phyloP scores from a whole-genome alignment of 164 flowering plant species.

The Berberis vulgaris region DNA sequence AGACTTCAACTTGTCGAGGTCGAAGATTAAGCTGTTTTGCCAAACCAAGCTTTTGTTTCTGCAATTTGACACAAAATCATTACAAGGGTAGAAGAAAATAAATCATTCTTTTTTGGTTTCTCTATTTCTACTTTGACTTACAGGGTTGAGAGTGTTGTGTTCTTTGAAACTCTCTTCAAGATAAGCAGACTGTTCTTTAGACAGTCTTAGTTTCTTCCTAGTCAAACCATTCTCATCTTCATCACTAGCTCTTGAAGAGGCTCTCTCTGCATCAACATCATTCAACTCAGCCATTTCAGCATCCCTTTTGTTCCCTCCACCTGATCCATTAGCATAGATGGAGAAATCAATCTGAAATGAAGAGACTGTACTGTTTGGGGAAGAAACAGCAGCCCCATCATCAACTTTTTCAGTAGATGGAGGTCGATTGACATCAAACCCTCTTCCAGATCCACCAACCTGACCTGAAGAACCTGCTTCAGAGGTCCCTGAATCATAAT shows the following conservation, averaged over 20 bases:
- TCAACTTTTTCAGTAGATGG: constrained; percentile 30
- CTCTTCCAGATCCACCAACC: constrained; percentile 21
- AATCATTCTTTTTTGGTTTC: neutral
- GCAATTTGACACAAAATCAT: constrained; percentile 14
- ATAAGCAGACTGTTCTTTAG: constrained; percentile 89
- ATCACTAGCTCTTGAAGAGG: constrained; percentile 56
- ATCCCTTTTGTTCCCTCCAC: constrained; percentile 28
- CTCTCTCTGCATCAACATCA: constrained; percentile 34
- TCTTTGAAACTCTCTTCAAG: constrained; percentile 94
- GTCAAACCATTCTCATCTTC: constrained; percentile 62
- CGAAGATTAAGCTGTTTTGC: constrained; percentile 69
- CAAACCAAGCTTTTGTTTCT: constrained; percentile 75
- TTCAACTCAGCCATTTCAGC: constrained; percentile 16
- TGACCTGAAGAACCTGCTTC: constrained; percentile 30
- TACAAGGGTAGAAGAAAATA: neutral
- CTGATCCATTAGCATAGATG: constrained; percentile 19
- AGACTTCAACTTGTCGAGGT: constrained; percentile 77
- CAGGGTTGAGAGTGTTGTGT: constrained; percentile 88
- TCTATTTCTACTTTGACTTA: constrained; percentile 23
- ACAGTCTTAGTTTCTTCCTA: constrained; percentile 76
- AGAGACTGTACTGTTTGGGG: constrained; percentile 53
- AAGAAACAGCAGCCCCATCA: constrained; percentile 40
- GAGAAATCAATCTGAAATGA: constrained; percentile 59
- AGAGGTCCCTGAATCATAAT: constrained; percentile 13
- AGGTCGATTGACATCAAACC: constrained; percentile 39